These are phyloP conservation scores for Asparagopsis taxiformis DNA, from an alignment of 31 red algal species.

Conservation along the genomic window DNA sequence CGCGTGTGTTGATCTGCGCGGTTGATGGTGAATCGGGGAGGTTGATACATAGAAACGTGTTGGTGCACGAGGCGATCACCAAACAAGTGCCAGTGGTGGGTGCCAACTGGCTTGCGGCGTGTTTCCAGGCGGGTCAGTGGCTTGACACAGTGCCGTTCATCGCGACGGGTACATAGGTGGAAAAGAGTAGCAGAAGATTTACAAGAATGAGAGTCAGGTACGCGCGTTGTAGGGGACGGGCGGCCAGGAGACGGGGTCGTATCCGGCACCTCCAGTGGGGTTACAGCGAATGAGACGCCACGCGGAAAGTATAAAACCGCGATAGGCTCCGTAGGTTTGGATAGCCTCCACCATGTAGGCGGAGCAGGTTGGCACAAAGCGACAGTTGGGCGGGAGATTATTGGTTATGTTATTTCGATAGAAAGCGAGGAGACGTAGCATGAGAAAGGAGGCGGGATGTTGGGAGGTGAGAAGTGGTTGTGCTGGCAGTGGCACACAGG, in stretches of 20 bases:
- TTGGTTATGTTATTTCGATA: constrained; percentile 37
- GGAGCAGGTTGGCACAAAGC: constrained; percentile 76
- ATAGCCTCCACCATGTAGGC: constrained; percentile 71
- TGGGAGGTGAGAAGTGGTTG: neutral
- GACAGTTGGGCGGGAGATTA: constrained; percentile 48
- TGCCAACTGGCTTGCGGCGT: neutral
- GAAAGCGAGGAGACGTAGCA: constrained; percentile 43
- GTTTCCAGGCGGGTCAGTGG: neutral
- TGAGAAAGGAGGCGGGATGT: constrained; percentile 21
- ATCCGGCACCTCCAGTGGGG: constrained; percentile 73
- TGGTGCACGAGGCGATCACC: constrained; percentile 1
- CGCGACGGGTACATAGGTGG: neutral
- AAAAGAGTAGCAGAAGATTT: neutral
- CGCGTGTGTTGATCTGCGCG: neutral
- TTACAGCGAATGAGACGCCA: constrained; percentile 85
- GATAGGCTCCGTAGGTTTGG: constrained; percentile 49
- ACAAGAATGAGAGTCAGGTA: constrained; percentile 16
- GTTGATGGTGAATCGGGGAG: constrained; percentile 1
- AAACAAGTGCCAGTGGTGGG: constrained; percentile 1
- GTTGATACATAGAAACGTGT: neutral
- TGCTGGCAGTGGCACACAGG: neutral
- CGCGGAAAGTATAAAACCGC: constrained; percentile 55
- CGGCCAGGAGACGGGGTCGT: constrained; percentile 80
- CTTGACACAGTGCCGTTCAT: neutral
- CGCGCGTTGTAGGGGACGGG: constrained; percentile 42